Evolutionary conservation across 441 rosid genomes (phyloP).

Genomic region (Populus hybrid): DNA sequence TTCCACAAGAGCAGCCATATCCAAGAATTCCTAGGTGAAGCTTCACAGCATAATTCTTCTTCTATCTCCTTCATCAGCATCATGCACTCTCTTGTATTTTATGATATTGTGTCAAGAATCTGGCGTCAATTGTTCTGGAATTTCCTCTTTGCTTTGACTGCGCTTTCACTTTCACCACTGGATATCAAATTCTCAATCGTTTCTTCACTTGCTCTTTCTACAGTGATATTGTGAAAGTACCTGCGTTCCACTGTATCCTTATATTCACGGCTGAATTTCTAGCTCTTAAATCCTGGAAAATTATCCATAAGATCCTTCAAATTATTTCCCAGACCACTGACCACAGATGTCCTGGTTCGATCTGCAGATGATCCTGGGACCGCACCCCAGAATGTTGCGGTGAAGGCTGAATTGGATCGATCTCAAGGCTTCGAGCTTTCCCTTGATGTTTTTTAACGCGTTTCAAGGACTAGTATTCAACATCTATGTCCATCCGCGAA

Average conservation of each 20-base stretch:
- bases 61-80: slow-evolving; percentile 90
- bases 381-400: slow-evolving; percentile 64
- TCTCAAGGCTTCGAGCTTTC: slow-evolving; percentile 79
- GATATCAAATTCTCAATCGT: slow-evolving; percentile 67
- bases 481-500: slow-evolving; percentile 68
- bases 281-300: slow-evolving; percentile 62
- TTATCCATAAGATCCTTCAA: slow-evolving; percentile 80
- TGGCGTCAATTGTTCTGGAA: slow-evolving; percentile 93
- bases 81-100: slow-evolving; percentile 89
- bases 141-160: slow-evolving; percentile 84
- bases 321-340: slow-evolving; percentile 75
- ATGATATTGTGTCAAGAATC: slow-evolving; percentile 68
- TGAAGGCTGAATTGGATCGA: slow-evolving; percentile 66
- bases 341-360: slow-evolving; percentile 76
- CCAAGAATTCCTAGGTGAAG: slow-evolving; percentile 86
- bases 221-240: slow-evolving; percentile 77
- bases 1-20: slow-evolving; percentile 90
- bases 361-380: slow-evolving; percentile 85
- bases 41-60: slow-evolving; percentile 67
- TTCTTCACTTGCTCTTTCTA: slow-evolving; percentile 65
- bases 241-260: slow-evolving; percentile 82
- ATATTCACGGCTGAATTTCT: slow-evolving; percentile 57
- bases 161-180: slow-evolving; percentile 86
- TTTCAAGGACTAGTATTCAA: slow-evolving; percentile 58
- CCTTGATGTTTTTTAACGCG: slow-evolving; percentile 65